These are phyloP conservation scores for Plasmodium cynomolgi DNA, from an alignment of 169 alveolate genomes.

Conservation along the genomic window DNA sequence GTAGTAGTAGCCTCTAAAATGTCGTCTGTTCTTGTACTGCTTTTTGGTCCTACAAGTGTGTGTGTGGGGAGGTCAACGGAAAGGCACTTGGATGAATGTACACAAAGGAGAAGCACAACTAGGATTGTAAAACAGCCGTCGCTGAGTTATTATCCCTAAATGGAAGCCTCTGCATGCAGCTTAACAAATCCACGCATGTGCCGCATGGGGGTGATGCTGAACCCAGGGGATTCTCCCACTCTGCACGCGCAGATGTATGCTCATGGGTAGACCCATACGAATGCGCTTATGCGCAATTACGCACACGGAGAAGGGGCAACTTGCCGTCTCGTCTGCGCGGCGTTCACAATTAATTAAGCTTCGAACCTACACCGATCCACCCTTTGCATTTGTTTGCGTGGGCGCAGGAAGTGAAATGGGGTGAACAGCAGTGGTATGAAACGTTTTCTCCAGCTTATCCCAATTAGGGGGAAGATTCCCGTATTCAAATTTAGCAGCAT, in stretches of 20 bases:
- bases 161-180: neutral
- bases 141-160: neutral
- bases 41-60: slow-evolving; percentile 45
- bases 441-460: neutral
- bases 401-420: slow-evolving; percentile 49
- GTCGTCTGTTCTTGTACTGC: slow-evolving; percentile 71
- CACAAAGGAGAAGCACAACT: neutral
- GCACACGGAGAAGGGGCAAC: neutral
- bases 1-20: slow-evolving; percentile 61
- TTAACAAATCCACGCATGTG: neutral
- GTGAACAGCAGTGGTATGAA: slow-evolving; percentile 20
- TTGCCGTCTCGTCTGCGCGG: neutral
- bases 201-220: neutral
- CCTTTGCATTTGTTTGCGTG: slow-evolving; percentile 69
- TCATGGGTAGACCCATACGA: neutral
- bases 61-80: neutral
- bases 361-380: slow-evolving; percentile 68
- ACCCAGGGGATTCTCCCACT: neutral
- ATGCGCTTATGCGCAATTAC: neutral
- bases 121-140: neutral
- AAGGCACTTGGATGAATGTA: neutral
- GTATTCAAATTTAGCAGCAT: slow-evolving; percentile 35
- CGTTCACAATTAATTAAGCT: neutral
- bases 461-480: neutral
- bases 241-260: neutral